Conservation (phyloP, 768 basidiomycete genomes). For the Russula lepida region DNA sequence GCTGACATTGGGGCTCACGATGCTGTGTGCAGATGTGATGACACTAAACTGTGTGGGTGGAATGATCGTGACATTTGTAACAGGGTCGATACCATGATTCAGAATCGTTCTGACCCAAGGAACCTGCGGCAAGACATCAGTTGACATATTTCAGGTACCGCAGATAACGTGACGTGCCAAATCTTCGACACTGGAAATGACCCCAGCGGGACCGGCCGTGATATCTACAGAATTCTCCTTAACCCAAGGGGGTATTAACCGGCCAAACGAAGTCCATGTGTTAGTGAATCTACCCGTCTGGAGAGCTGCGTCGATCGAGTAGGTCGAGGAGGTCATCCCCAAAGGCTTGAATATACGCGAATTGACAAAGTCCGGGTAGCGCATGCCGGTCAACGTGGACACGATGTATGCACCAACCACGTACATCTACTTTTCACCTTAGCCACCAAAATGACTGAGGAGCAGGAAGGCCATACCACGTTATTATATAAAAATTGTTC, state of each 20-base stretch:
- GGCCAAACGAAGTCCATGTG: conserved; percentile 28
- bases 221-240: conserved; percentile 22
- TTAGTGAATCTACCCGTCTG: conserved; percentile 29
- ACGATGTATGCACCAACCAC: conserved; percentile 31
- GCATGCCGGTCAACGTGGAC: conserved; percentile 25
- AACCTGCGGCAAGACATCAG: conserved; percentile 24
- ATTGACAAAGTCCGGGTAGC: conserved; percentile 34
- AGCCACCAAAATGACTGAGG: not conserved
- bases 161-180: conserved; percentile 30
- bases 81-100: conserved; percentile 28
- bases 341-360: conserved; percentile 36
- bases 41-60: conserved; percentile 27
- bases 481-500: conserved; percentile 36
- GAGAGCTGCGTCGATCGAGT: conserved; percentile 29
- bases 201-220: conserved; percentile 34
- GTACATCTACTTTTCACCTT: conserved; percentile 31
- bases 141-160: not conserved
- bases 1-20: conserved; percentile 19
- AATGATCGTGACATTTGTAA: conserved; percentile 29
- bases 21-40: conserved; percentile 27
- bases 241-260: conserved; percentile 31
- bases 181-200: conserved; percentile 37
- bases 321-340: conserved; percentile 36
- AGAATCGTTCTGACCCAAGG: conserved; percentile 35
- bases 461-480: conserved; percentile 22